phyloP scores from a whole-genome alignment of 495 filamentous ascomycete genomes.

The Hyaloscypha finlandica region DNA sequence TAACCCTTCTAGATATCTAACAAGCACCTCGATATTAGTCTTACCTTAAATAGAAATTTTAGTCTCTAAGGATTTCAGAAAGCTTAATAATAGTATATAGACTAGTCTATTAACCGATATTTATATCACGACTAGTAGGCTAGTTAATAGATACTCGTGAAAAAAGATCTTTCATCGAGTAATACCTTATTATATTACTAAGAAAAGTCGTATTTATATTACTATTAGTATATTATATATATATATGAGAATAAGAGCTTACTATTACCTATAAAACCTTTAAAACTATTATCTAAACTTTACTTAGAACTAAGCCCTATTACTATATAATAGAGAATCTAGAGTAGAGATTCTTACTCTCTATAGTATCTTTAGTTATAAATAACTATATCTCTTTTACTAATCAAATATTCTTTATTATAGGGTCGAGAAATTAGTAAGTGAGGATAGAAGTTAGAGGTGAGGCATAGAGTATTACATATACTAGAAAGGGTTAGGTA shows the following conservation, averaged over 20 bases:
- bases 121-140: background rate
- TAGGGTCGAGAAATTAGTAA: background rate
- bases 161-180: background rate
- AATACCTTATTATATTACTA: background rate
- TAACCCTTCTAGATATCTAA: too few species aligned
- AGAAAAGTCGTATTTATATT: background rate
- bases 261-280: background rate
- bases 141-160: background rate
- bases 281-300: background rate
- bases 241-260: background rate
- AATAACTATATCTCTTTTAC: background rate
- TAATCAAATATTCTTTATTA: background rate
- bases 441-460: background rate
- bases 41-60: too few species aligned
- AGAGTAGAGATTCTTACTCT: background rate
- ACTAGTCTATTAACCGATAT: background rate
- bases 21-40: conserved; percentile 1
- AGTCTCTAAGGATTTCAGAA: background rate
- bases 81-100: background rate
- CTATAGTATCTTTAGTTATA: background rate
- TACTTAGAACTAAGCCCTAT: background rate
- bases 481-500: background rate
- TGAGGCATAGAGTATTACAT: background rate
- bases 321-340: too few species aligned
- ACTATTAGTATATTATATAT: background rate